Base-by-base conservation (phyloP, 768 basidiomycete species). In the Jaapia argillacea region DNA sequence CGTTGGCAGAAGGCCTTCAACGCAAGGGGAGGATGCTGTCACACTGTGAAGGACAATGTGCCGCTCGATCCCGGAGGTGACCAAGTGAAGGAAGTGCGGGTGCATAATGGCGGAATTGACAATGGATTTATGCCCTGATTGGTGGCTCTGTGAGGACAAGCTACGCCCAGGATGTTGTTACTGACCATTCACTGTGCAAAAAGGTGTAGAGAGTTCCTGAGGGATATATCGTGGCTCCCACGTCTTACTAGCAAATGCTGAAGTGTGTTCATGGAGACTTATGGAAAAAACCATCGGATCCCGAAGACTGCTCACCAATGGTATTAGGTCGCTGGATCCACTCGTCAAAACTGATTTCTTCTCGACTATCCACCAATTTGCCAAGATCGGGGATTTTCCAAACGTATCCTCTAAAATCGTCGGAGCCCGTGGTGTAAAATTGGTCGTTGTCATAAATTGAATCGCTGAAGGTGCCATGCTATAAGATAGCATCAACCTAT, bases 381-480 rank as follows among this genome's bases (percentile, higher is more conserved):
- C 51, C 45, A 3, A 71, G 48, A 10, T 70, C 53, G 3, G 88
- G 87, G 26, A 91, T 65, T 50, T 72, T 75, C 88, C 88, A 91
- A 20, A 87, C 56, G 50, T 90, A 90, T 16, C 70, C 75, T 27
- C 78, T 69, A 55, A 89, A 90, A 58, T 90, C 85, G 55, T 91
- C 88, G 7, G 85, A 88, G 13, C 88, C 88, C n/a, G 74, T 73
- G 26, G 71, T 71, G 53, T 81, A 90, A 51, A 81, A 75, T 24
- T 68, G 58, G 43, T 84, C 82, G 20, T 51, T 60, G 38, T 71
- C 65, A 23, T 71, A 52, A 3, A 71, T 72, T 1, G 71, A 69
- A 2, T 77, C 74, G 27, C 87, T 84, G 49, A 91, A 89, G 4
- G 77, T 74, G 3, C 85, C 85, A 47, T 87, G 82, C 83, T 88